These are phyloP conservation scores for Aquilaria yunnanensis DNA, from an alignment of 345 rosid species.

Conservation along the genomic window DNA sequence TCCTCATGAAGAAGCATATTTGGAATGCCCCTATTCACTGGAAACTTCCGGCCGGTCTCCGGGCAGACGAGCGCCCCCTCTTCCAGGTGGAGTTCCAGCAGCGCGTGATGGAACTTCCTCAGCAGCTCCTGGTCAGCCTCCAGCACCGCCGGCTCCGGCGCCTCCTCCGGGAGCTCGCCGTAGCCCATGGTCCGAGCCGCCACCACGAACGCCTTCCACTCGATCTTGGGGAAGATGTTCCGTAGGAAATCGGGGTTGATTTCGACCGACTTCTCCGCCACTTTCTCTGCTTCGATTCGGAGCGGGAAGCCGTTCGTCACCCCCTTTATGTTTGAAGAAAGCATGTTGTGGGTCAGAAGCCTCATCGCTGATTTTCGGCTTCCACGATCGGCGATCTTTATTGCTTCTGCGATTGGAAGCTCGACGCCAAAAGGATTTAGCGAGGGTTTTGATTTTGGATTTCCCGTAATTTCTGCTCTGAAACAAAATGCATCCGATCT, in stretches of 20 bases:
- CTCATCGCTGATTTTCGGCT: constrained; percentile 34
- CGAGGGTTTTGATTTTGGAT: no score
- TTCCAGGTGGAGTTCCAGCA: constrained; percentile 80
- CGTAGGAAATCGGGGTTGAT: constrained; percentile 68
- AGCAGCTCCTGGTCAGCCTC: constrained; percentile 62
- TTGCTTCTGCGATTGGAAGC: no score
- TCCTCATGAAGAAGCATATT: constrained; percentile 98
- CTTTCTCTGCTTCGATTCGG: constrained; percentile 53
- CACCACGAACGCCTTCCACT: constrained; percentile 71
- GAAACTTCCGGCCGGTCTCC: constrained; percentile 68
- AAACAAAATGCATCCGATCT: no score
- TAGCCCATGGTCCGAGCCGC: constrained; percentile 70
- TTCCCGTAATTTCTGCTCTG: no score
- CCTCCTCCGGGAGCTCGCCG: constrained; percentile 56
- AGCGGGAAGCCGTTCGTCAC: constrained; percentile 81
- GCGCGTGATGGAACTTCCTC: constrained; percentile 71
- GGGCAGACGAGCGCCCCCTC: constrained; percentile 94
- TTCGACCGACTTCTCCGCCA: constrained; percentile 56
- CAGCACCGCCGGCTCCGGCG: constrained; percentile 36
- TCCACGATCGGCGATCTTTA: no score
- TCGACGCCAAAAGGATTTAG: no score
- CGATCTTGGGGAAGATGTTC: constrained; percentile 67
- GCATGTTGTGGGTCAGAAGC: constrained; percentile 84
- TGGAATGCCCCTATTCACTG: constrained; percentile 77
- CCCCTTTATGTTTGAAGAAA: constrained; percentile 84